Percentiles rank a stretch among this genome's conserved stretches.
phyloP scores from a whole-genome alignment of 441 rosid genomes.

The Bocquillonia castaneifolia region DNA sequence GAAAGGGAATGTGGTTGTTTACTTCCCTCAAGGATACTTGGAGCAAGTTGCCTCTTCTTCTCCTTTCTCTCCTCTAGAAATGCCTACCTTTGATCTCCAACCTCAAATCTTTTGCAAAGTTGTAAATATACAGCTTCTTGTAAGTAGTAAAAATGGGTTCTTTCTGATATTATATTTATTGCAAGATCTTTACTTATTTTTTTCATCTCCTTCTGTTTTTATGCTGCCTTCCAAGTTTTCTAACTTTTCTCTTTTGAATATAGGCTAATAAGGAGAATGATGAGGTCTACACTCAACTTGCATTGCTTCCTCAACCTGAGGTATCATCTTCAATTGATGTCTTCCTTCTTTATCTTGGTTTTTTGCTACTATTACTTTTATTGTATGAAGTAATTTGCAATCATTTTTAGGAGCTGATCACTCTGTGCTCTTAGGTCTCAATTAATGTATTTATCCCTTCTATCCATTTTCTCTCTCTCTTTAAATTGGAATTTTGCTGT shows the following conservation, averaged over 20 bases:
- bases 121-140: constrained; percentile 64
- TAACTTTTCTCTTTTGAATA: constrained; percentile 11
- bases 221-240: constrained; percentile 10
- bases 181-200: background rate
- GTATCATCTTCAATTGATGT: constrained; percentile 32
- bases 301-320: constrained; percentile 83
- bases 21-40: constrained; percentile 84
- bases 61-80: constrained; percentile 47
- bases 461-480: background rate
- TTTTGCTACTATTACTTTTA: background rate
- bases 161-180: background rate
- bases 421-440: background rate
- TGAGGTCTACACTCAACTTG: constrained; percentile 82
- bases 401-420: background rate
- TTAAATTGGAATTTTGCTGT: background rate
- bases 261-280: constrained; percentile 94
- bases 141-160: constrained; percentile 32
- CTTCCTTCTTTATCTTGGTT: constrained; percentile 11
- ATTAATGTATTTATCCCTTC: background rate
- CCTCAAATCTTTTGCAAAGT: constrained; percentile 75
- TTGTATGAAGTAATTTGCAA: constrained; percentile 1
- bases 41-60: constrained; percentile 55
- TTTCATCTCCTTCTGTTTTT: background rate
- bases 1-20: constrained; percentile 76
- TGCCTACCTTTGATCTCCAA: constrained; percentile 54